Evolutionary conservation across 257 asterid species (phyloP).

Genomic region (Phtheirospermum japonicum): DNA sequence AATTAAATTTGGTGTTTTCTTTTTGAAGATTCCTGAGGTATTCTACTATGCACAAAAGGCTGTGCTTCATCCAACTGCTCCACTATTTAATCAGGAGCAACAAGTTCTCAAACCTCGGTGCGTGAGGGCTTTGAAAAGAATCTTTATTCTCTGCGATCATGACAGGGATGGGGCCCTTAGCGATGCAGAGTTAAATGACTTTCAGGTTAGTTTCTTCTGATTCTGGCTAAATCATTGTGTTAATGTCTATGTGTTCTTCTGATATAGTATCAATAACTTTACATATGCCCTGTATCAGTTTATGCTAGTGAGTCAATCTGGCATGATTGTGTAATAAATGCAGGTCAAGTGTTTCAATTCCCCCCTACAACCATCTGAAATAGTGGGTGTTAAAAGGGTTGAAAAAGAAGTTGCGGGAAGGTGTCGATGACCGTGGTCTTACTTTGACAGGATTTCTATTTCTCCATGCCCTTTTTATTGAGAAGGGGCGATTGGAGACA

Average conservation of each 20-base stretch:
- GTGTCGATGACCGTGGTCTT: conserved; percentile 87
- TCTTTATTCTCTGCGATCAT: conserved; percentile 86
- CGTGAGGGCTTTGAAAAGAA: conserved; percentile 90
- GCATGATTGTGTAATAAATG: conserved; percentile 23
- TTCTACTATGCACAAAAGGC: conserved; percentile 93
- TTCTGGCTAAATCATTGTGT: conserved; percentile 10
- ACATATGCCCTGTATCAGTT: not conserved
- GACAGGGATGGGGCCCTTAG: conserved; percentile 98
- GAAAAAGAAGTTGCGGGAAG: conserved; percentile 84
- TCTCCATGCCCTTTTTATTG: conserved; percentile 95
- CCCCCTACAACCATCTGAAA: conserved; percentile 92
- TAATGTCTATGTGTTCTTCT: conserved; percentile 8
- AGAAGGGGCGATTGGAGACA: conserved; percentile 92
- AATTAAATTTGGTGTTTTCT: conserved; percentile 3
- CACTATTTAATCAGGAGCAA: conserved; percentile 90
- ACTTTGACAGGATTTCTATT: conserved; percentile 94
- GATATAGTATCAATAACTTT: conserved; percentile 15
- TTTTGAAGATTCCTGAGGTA: conserved; percentile 77
- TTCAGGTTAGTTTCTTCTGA: conserved; percentile 59
- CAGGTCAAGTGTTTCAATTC: conserved; percentile 96
- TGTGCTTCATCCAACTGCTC: conserved; percentile 98
- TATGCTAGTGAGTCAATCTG: conserved; percentile 25
- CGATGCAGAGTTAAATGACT: conserved; percentile 88
- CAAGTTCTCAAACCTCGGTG: conserved; percentile 89
- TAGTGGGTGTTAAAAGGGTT: conserved; percentile 93